Evolutionary conservation across 352 stramenopile genomes (phyloP).

Genomic region (Pythium rishiriense): DNA sequence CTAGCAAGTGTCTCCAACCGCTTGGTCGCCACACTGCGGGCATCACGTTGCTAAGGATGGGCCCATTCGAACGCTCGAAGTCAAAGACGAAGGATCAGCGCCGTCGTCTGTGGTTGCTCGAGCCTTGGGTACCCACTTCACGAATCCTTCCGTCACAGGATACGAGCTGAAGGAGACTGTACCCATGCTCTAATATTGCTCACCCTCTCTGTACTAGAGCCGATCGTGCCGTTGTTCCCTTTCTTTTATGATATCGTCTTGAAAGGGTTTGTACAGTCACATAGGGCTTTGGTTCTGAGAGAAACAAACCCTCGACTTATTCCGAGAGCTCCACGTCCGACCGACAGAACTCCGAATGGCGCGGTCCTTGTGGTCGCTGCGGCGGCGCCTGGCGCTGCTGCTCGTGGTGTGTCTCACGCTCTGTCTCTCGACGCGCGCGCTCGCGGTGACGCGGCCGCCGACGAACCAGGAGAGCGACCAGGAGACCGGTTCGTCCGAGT

Average conservation of each 20-base stretch:
- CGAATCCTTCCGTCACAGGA: no score
- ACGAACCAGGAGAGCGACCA: constrained; percentile 11
- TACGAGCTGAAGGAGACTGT: no score
- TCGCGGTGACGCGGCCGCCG: constrained; percentile 12
- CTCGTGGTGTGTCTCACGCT: not conserved
- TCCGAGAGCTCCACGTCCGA: not conserved
- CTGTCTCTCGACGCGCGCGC: not conserved
- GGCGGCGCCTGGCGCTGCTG: not conserved
- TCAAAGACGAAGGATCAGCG: no score
- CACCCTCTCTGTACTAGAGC: not conserved
- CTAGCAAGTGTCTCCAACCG: no score
- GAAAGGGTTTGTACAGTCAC: not conserved
- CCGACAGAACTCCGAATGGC: no score
- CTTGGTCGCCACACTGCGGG: no score
- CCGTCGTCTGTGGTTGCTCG: no score
- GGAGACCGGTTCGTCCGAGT: constrained; percentile 1
- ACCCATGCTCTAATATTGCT: not conserved
- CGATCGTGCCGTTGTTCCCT: not conserved
- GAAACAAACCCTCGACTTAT: constrained; percentile 1
- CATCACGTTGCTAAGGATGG: no score
- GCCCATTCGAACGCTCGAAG: no score
- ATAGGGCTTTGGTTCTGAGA: no score
- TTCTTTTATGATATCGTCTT: constrained; percentile 5
- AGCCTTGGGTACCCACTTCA: no score
- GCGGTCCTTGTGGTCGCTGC: not conserved